These are phyloP conservation scores for Symbiodinium pilosum DNA, from an alignment of 73 alveolate genomes.

Conservation along the genomic window DNA sequence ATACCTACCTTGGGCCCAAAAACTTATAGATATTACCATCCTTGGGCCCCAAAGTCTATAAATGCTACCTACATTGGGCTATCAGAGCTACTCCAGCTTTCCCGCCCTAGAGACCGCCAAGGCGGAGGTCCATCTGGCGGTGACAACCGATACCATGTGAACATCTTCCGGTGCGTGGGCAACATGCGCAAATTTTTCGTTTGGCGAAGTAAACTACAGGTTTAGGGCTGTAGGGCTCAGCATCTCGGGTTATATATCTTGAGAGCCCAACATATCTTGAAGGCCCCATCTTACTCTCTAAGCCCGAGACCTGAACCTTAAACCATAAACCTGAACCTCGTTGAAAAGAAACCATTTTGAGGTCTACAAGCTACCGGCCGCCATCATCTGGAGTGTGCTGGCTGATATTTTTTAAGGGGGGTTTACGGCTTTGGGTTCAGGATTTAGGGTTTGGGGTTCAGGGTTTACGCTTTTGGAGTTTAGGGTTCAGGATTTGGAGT, in stretches of 20 bases:
- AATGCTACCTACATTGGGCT: no score
- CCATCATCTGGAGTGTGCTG: background rate
- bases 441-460: background rate
- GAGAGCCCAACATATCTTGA: no score
- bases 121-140: background rate
- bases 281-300: background rate
- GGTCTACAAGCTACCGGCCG: background rate
- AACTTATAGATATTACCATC: no score
- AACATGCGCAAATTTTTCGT: no score
- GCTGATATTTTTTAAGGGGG: background rate
- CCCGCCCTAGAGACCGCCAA: background rate
- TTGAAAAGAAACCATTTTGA: background rate
- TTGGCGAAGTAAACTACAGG: no score
- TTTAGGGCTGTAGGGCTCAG: background rate
- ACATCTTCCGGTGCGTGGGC: background rate
- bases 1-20: no score
- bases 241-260: background rate
- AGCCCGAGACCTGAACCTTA: background rate
- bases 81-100: no score
- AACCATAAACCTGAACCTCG: background rate
- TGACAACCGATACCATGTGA: conserved; percentile 10
- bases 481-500: background rate
- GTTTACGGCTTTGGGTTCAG: background rate
- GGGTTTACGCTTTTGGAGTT: background rate
- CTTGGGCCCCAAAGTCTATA: no score